phyloP scores from a whole-genome alignment of 2,329 filamentous ascomycete genomes.

The Fusarium poae region DNA sequence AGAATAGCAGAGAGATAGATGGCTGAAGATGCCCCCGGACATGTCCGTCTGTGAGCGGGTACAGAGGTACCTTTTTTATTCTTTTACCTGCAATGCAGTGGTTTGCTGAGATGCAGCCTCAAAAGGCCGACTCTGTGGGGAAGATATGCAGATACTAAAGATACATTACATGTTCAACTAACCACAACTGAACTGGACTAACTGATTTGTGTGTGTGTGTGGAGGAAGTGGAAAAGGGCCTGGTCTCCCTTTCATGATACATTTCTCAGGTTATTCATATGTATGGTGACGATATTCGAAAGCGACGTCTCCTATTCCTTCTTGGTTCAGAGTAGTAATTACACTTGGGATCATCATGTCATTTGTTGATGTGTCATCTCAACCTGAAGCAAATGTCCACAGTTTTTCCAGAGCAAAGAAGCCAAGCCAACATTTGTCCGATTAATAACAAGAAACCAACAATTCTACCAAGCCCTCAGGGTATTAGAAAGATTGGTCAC shows the following conservation, averaged over 20 bases:
- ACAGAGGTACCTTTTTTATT: conserved; percentile 2
- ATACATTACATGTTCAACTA: background rate
- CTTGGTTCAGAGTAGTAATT: background rate
- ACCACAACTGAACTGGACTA: conserved; percentile 7
- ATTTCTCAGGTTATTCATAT: conserved; percentile 7
- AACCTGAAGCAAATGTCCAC: conserved; percentile 26
- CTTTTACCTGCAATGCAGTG: conserved; percentile 21
- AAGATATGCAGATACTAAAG: conserved; percentile 31
- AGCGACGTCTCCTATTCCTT: conserved; percentile 1
- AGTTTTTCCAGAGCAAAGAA: conserved; percentile 7
- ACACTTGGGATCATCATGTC: conserved; percentile 1
- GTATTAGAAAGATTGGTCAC: no score
- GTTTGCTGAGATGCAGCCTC: conserved; percentile 35
- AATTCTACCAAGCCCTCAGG: background rate
- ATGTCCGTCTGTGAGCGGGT: conserved; percentile 27
- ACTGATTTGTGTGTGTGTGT: conserved; percentile 36
- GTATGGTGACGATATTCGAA: background rate
- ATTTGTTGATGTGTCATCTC: conserved; percentile 24
- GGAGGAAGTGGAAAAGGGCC: conserved; percentile 17
- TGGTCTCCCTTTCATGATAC: conserved; percentile 28
- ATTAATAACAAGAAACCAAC: background rate
- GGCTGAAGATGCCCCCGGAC: conserved; percentile 17
- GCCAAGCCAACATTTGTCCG: conserved; percentile 3
- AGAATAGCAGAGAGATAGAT: background rate
- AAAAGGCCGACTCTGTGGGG: conserved; percentile 32